Evolutionary conservation across 2,329 filamentous ascomycete genomes (phyloP), one percentile per base, ranked within the genome.

Genomic region (Monosporascus sp.): DNA sequence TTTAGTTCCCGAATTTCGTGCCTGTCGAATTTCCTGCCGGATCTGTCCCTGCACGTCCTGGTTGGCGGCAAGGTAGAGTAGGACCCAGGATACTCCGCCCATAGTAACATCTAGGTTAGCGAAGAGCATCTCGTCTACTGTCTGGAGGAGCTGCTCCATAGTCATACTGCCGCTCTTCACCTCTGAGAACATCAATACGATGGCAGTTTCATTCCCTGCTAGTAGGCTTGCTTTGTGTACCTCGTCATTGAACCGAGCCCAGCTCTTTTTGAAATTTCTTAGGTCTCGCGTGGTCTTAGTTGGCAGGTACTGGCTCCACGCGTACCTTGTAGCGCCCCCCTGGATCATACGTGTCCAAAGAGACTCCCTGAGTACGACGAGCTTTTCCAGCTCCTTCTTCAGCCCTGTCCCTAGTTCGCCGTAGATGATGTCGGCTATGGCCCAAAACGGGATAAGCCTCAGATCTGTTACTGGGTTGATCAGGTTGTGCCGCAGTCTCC

Each of bases 61-160:
- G 51, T 72, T 34, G 2, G 64, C 63, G 2, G 71, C 71, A 1
- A 76, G 60, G 51, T 72, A 72, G 1, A 73, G 59, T 0, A 72
- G 56, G 22, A 64, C 65, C 73, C 73, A 76, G 0, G 68, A 67
- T 0, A 75, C 34, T 1, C 60, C 70, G 6, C 70, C 70, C 7
- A 67, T 68, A 0, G 72, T 72, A 7, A 76, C 72, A 52, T 76
- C 73, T 1, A 76, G 63, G 50, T 58, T 60, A 1, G 51, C 57
- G 25, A 51, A 60, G 3, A 60, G 49, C 44, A 68, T 67, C 58
- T 78, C 75, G 54, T 78, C 74, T 6, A 77, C 57, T 0, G 75
- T 77, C 31, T 78, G 74, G 1, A 71, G 60, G 2, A 72, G 49
- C 42, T 72, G 53, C 6, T 67, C 61, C 14, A 50, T 51, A 1